phyloP scores from a whole-genome alignment of 2,329 filamentous ascomycete genomes.

The Calonectria hawksworthii region DNA sequence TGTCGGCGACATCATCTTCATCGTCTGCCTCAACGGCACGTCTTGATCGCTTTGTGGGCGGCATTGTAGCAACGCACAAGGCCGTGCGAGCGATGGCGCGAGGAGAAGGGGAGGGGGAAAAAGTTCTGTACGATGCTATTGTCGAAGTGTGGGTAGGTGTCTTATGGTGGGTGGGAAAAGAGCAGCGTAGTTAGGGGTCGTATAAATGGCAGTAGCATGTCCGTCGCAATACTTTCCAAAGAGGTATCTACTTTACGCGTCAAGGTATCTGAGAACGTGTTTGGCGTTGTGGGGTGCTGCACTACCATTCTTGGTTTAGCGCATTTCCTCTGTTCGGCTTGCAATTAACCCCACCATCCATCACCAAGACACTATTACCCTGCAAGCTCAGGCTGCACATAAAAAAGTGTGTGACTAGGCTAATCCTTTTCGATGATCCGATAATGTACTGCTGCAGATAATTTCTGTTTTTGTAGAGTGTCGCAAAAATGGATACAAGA shows the following conservation, averaged over 20 bases:
- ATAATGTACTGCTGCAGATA: neutral
- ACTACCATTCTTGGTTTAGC: slow-evolving; percentile 31
- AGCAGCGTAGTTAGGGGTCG: neutral
- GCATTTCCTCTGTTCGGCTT: neutral
- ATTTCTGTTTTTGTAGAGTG: neutral
- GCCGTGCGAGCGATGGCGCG: neutral
- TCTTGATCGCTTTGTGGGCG: slow-evolving; percentile 59
- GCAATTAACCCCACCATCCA: neutral
- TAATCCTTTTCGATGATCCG: neutral
- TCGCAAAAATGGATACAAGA: neutral
- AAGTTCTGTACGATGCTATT: neutral
- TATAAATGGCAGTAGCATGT: neutral
- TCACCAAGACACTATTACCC: neutral
- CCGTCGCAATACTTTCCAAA: neutral
- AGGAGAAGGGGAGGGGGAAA: neutral
- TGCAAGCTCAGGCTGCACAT: neutral
- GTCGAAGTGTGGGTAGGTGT: neutral
- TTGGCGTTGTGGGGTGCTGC: slow-evolving; percentile 12
- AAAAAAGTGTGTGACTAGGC: neutral
- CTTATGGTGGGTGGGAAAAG: neutral
- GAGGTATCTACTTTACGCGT: slow-evolving; percentile 43
- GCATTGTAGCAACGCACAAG: slow-evolving; percentile 42
- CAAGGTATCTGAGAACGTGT: slow-evolving; percentile 32
- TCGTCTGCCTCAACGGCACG: slow-evolving; percentile 52
- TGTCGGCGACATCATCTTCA: slow-evolving; percentile 50